These are phyloP conservation scores for Eugenia klotzschiana DNA, from an alignment of 441 rosid species.

Conservation along the genomic window DNA sequence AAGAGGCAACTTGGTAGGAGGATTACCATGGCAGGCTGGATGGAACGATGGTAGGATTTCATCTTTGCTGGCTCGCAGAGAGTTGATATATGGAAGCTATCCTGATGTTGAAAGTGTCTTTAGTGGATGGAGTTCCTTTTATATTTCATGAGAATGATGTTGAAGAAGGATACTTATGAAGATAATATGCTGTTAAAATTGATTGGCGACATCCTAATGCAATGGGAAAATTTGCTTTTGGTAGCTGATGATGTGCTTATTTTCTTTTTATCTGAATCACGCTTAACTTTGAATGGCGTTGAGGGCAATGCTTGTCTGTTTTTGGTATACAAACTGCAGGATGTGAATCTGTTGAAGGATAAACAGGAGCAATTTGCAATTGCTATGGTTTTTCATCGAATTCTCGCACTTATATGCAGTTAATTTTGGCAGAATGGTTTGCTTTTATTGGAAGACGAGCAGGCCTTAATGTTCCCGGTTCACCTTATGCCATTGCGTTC, in stretches of 20 bases:
- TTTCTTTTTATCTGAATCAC: not conserved
- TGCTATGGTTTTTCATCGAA: not conserved
- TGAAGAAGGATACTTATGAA: not conserved
- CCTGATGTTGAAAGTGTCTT: not conserved
- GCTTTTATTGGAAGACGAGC: conserved; percentile 78
- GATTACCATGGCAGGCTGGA: not conserved
- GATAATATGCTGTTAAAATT: not conserved
- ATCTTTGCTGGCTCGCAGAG: not conserved
- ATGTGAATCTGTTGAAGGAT: not conserved
- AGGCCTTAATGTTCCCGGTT: conserved; percentile 46
- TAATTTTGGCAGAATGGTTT: conserved; percentile 68
- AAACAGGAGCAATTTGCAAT: not conserved
- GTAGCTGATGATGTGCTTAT: not conserved
- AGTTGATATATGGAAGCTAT: not conserved
- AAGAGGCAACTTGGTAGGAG: not conserved
- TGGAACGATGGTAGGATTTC: not conserved
- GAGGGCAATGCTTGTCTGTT: not conserved
- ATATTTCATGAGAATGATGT: not conserved
- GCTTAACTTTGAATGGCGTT: not conserved
- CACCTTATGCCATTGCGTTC: conserved; percentile 77
- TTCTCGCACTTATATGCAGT: conserved; percentile 6
- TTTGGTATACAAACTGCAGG: not conserved
- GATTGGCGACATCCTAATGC: not conserved
- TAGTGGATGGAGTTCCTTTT: not conserved
- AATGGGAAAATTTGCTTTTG: not conserved